Conservation (phyloP, 768 basidiomycete species). For the Phylloporus arenicola region DNA sequence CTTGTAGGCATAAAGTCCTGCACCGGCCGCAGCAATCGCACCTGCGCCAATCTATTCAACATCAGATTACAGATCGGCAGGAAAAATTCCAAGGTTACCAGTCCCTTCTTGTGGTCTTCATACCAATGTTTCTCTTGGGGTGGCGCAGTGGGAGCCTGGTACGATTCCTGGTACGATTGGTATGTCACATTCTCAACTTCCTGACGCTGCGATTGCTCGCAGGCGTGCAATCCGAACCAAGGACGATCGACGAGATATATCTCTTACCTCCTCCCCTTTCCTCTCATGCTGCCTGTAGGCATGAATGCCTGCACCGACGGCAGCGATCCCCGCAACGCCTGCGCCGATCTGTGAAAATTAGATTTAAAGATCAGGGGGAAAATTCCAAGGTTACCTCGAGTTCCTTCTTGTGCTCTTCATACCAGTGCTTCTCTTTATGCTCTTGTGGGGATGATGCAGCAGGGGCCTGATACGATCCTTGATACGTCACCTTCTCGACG, state of each 20-base stretch:
- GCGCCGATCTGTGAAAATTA: slow-evolving; percentile 50
- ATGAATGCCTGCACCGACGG: slow-evolving; percentile 45
- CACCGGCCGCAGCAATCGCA: too few species aligned
- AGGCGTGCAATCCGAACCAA: neutral
- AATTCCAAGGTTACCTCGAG: slow-evolving; percentile 36
- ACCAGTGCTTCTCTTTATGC: slow-evolving; percentile 47
- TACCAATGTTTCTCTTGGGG: too few species aligned
- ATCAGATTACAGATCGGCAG: neutral
- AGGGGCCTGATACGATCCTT: slow-evolving; percentile 12
- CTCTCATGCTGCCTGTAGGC: slow-evolving; percentile 56
- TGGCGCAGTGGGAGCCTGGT: slow-evolving; percentile 16
- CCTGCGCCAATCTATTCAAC: too few species aligned
- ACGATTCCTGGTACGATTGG: slow-evolving; percentile 2
- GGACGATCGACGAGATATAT: neutral
- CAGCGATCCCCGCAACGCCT: slow-evolving; percentile 36
- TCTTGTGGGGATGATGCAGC: slow-evolving; percentile 11
- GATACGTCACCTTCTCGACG: slow-evolving; percentile 3
- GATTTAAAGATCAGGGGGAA: neutral
- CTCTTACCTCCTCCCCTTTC: slow-evolving; percentile 45
- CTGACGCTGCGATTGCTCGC: slow-evolving; percentile 36
- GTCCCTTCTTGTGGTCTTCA: too few species aligned
- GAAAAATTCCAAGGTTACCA: slow-evolving; percentile 31
- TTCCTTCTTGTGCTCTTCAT: slow-evolving; percentile 49
- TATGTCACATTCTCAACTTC: slow-evolving; percentile 18
- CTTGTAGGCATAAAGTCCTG: too few species aligned